Percentiles rank a stretch among this genome's conserved stretches.
These are phyloP conservation scores for Boehmeria nivea DNA, from an alignment of 306 rosid genomes.

Conservation along the genomic window DNA sequence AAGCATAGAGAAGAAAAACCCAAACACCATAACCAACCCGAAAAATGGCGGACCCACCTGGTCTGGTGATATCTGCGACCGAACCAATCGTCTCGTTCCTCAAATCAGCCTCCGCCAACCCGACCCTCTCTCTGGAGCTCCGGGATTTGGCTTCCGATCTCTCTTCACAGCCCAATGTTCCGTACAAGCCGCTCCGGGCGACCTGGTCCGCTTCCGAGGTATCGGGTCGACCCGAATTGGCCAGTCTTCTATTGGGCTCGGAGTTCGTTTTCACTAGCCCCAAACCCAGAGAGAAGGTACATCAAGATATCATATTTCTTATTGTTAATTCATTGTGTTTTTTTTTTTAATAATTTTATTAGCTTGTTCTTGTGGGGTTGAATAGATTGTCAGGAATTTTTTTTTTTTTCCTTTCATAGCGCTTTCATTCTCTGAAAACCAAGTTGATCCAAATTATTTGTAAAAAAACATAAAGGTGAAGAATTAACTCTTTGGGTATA, in stretches of 20 bases:
- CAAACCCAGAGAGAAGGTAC: conserved; percentile 76
- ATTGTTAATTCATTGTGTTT: neutral
- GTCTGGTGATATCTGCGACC: conserved; percentile 48
- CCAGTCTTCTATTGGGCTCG: conserved; percentile 46
- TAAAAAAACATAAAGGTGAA: too few species aligned
- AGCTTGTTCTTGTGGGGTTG: neutral
- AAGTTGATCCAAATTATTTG: too few species aligned
- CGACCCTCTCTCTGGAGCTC: conserved; percentile 46
- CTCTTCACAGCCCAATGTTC: conserved; percentile 33
- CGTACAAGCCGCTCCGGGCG: conserved; percentile 48
- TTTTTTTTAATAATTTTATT: neutral
- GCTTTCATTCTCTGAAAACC: too few species aligned
- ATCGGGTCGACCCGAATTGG: conserved; percentile 39
- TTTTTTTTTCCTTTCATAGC: too few species aligned
- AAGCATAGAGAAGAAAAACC: too few species aligned
- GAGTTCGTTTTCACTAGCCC: conserved; percentile 57
- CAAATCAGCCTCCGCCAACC: conserved; percentile 40
- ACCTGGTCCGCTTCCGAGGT: conserved; percentile 51
- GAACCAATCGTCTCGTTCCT: conserved; percentile 48
- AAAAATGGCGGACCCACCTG: conserved; percentile 24
- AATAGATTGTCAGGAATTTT: too few species aligned
- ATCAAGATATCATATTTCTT: neutral
- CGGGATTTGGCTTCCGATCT: conserved; percentile 49
- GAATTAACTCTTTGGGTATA: too few species aligned
- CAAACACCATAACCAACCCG: conserved; percentile 1